Evolutionary conservation across 352 stramenopile species (phyloP).

Genomic region (Phytophthora pisi): DNA sequence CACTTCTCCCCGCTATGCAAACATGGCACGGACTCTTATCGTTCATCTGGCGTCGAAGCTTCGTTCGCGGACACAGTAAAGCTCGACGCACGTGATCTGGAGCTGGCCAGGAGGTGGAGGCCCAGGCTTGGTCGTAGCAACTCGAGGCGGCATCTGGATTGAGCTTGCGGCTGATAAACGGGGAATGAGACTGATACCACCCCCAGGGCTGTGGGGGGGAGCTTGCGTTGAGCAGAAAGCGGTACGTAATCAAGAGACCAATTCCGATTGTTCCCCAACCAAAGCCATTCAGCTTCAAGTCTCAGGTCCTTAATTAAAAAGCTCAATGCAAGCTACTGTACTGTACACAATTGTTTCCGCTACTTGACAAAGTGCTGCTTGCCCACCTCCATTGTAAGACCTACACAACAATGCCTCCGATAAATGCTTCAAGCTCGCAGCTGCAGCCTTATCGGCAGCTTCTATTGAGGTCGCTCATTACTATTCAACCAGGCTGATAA

Average conservation of each 20-base stretch:
- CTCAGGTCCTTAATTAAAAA: background rate
- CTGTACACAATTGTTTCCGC: no score
- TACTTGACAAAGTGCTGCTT: background rate
- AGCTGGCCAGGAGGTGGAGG: constrained; percentile 20
- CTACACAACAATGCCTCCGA: no score
- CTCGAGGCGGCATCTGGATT: constrained; percentile 22
- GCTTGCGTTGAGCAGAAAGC: background rate
- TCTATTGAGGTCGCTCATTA: no score
- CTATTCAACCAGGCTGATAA: no score
- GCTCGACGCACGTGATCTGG: constrained; percentile 21
- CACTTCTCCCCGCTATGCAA: constrained; percentile 22
- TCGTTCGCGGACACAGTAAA: background rate
- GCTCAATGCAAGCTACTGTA: background rate
- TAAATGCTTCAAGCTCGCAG: no score
- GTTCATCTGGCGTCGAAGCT: background rate
- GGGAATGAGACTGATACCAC: background rate
- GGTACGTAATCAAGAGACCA: constrained; percentile 10
- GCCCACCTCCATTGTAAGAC: background rate
- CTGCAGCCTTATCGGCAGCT: no score
- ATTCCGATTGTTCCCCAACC: constrained; percentile 7
- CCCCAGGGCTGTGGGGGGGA: background rate
- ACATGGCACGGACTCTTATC: background rate
- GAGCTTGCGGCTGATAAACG: constrained; percentile 3
- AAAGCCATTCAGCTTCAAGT: constrained; percentile 10
- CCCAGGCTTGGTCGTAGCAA: constrained; percentile 30